Evolutionary conservation across 2,329 filamentous ascomycete genomes (phyloP), one percentile per base, ranked within the genome.

Genomic region (Talaromyces sp.): DNA sequence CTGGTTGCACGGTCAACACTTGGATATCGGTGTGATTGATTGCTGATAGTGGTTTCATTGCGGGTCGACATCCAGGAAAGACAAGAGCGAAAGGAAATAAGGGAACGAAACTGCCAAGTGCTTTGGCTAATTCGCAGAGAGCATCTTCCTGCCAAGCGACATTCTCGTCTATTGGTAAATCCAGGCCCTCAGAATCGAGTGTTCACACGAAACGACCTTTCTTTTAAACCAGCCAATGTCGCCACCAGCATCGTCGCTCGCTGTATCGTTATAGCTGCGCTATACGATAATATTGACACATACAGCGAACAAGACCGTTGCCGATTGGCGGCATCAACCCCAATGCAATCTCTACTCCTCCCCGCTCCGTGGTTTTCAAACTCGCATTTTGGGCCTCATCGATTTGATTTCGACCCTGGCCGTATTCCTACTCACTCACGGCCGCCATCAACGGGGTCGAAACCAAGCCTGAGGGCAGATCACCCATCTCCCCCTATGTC

Each of bases 401-500:
- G 69, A 63, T 75, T 72, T 65, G 67, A 69, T 63, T 65, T 71
- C 57, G 72, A 68, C 65, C 69, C 73, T 60, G 73, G 74, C 65
- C 66, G 71, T 69, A 67, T 72, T 55, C 63, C 69, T 59, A 69
- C 74, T 65, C 71, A 72, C 69, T 69, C 70, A 59, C 58, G 71
- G 65, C 69, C 72, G 65, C 68, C 72, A 64, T 67, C 68, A 67
- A 74, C 75, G 73, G 73, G 70, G 73, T 68, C 70, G 66, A 72
- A 71, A 65, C 71, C 70, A 66, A 75, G 73, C 65, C 71, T 72
- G 54, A 71, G 75, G 74, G 74, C 74, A 64, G 68, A 73, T 68
- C 70, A 75, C 59, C 67, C 71, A 65, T 70, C 73, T 69, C 73
- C 73, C 75, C 74, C 73, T 72, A 79, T 79, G 77, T 78, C 77